A percentile compares a stretch with the other conserved stretches of the same genome.
Evolutionary conservation across 768 basidiomycete genomes (phyloP).

Genomic region (Boletus rubropictus): DNA sequence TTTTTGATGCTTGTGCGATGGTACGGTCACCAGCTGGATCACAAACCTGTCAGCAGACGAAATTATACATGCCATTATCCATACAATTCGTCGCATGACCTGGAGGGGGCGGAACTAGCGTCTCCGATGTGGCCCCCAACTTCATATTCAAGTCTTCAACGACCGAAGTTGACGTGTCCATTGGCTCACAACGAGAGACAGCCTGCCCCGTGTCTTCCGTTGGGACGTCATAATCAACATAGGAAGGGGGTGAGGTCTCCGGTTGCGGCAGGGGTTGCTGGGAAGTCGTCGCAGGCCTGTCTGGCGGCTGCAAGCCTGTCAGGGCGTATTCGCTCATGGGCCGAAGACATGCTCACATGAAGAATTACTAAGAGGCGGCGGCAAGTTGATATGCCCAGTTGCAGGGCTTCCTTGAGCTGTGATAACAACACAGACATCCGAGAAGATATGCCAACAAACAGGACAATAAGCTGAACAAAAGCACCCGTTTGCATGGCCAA

Average conservation of each 20-base stretch:
- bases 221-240: not conserved
- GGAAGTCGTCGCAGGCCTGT: not conserved
- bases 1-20: not conserved
- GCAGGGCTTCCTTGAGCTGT: constrained; percentile 40
- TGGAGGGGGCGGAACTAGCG: not conserved
- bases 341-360: constrained; percentile 26
- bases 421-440: constrained; percentile 44
- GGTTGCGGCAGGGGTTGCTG: not conserved
- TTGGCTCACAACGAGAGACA: constrained; percentile 6
- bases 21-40: not conserved
- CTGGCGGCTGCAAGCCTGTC: constrained; percentile 16
- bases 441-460: constrained; percentile 56
- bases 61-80: not conserved
- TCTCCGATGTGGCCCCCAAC: not conserved
- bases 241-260: not conserved
- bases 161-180: not conserved
- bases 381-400: constrained; percentile 24
- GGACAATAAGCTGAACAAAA: constrained; percentile 63
- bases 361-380: constrained; percentile 26
- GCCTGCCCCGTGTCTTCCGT: constrained; percentile 15
- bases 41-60: not conserved
- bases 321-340: not conserved
- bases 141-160: not conserved
- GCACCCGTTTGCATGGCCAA: constrained; percentile 67
- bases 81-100: constrained; percentile 4